Base-by-base conservation (phyloP, 352 stramenopile species). In the Halophytophthora polymorphica region DNA sequence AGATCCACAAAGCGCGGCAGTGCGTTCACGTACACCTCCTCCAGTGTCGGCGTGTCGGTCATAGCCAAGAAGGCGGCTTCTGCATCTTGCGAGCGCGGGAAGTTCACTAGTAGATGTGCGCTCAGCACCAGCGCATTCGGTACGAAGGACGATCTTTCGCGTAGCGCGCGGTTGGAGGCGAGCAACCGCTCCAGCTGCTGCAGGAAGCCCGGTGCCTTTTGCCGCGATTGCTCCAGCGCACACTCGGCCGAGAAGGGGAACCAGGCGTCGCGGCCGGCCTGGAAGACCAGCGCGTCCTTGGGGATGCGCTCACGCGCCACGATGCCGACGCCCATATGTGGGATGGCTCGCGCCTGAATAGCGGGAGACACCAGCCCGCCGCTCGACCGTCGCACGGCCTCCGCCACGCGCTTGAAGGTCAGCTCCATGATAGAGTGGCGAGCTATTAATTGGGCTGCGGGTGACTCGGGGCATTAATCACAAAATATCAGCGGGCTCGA, bases 181-280 rank as follows among this genome's bases (percentile, higher is more conserved):
- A 90, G 37, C 2, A 90, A 61, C 37, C 70, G 58, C 12, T 85
- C 63, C 23, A 90, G 45, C 49, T 86, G 82, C 4, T 44, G 46
- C 23, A 92, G 47, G 39, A 94, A 89, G 10, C 65, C 70, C 18
- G 82, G 78, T 1, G 82, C 78, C 47, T 90, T 81, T 21, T 64
- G 59, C 41, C 78, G 72, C 25, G 80, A 77, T 51, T 79, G 62
- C 31, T 80, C 67, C 33, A 88, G 61, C 1, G 84, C 84, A 49
- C 43, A 69, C 42, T 88, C 73, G 15, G 84, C 73, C n/a, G 84
- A 94, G 52, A 93, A 86, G 3, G 83, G 76, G 22, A 74, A 75
- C 84, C 80, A 94, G 18, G 65, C 56, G 12, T 86, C 75, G 0
- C 62, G 54, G 1, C 64, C 66, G 7, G 81, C 75, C 34, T 83